Evolutionary conservation across 257 asterid genomes (phyloP), one percentile per base, ranked within the genome.

Genomic region (Scutellaria baicalensis): DNA sequence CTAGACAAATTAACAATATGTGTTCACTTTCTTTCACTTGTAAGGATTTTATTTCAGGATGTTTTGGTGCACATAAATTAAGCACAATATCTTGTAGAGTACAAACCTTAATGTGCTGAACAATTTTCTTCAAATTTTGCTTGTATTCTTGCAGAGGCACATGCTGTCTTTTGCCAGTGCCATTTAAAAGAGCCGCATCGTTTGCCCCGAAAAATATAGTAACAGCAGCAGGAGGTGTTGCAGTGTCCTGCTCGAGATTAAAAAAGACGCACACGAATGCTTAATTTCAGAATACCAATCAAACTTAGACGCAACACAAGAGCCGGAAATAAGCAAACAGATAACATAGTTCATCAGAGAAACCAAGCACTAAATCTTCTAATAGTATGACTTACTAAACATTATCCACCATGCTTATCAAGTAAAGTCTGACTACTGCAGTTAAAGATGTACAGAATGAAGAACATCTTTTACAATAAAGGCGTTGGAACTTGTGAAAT

Each of bases 141-240:
- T 84, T 91, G 82, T 91, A 93, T 71, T 93, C 99, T 72, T 87
- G 88, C 21, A 87, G 56, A 10, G 99, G 93, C 45, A 93, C 95
- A 66, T 91, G 97, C 81, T 89, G 96, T 80, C 80, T 86, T 81
- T 81, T 88, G 56, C 95, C 87, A 14, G 91, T 84, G 71, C 96
- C 87, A 43, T 82, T 87, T 40, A 77, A 64, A 18, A 82, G 87
- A 47, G 97, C 97, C 38, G 99, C 97, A 65, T 89, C 99, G 72
- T 89, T 93, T 74, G 96, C 97, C 72, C 99, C 97, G 43, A 93
- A 93, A 67, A 91, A 91, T 63, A 93, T 73, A 56, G 96, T 91
- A 51, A 79, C 85, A 66, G 88, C 96, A 40, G 72, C 69, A 59
- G 93, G 97, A 73, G 89, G 88, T 16, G 77, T 62, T 57, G 58